A percentile compares a stretch with the other conserved stretches of the same genome.
phyloP scores from a whole-genome alignment of 129 eudicot species.

The Arctium minus region DNA sequence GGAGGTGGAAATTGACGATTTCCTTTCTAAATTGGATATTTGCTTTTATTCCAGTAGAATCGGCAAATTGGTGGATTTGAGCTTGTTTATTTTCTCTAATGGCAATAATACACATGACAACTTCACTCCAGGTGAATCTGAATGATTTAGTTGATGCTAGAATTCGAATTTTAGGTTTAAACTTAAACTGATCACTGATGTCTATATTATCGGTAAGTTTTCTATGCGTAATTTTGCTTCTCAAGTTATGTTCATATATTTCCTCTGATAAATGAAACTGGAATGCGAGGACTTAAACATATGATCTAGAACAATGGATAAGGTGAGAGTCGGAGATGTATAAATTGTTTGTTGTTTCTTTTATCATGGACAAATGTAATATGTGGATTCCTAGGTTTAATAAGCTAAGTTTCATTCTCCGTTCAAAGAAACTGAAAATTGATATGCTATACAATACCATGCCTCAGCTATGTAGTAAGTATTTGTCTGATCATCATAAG shows the following conservation, averaged over 20 bases:
- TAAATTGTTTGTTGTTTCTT: neutral
- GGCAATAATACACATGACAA: neutral
- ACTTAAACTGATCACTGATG: neutral
- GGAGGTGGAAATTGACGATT: neutral
- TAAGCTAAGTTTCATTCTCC: too few relatives aligned
- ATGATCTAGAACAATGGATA: neutral
- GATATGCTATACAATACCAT: too few relatives aligned
- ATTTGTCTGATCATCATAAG: too few relatives aligned
- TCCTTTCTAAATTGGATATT: neutral
- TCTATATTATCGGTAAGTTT: neutral
- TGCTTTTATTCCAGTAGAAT: neutral
- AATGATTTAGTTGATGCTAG: neutral
- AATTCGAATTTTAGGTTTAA: neutral
- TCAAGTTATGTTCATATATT: neutral
- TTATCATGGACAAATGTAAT: neutral
- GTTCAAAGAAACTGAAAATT: too few relatives aligned
- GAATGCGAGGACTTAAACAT: neutral
- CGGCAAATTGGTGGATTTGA: neutral
- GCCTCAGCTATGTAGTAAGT: too few relatives aligned
- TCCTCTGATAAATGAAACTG: neutral
- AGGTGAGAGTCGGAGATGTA: neutral
- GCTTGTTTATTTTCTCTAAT: neutral
- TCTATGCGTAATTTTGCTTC: neutral
- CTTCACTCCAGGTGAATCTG: neutral
- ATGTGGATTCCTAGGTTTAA: neutral